Evolutionary conservation across 768 basidiomycete genomes (phyloP).

Genomic region (Rhizopogon vesiculosus): DNA sequence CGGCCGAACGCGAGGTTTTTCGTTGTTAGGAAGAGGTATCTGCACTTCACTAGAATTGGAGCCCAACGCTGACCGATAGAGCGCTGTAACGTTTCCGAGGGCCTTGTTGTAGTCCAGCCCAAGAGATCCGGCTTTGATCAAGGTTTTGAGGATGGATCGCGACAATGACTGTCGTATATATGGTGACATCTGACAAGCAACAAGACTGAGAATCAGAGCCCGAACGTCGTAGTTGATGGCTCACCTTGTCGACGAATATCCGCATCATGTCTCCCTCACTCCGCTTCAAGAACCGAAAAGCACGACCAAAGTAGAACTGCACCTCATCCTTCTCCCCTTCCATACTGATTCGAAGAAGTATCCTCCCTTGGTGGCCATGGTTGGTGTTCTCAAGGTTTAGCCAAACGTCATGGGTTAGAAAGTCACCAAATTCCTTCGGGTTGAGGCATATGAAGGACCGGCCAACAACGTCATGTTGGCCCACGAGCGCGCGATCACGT

Average conservation of each 20-base stretch:
- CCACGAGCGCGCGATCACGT: conserved; percentile 83
- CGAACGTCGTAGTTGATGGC: not conserved
- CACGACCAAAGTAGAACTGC: conserved; percentile 95
- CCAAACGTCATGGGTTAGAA: conserved; percentile 88
- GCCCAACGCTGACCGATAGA: conserved; percentile 77
- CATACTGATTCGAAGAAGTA: conserved; percentile 91
- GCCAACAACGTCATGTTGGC: conserved; percentile 91
- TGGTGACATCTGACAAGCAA: conserved; percentile 73
- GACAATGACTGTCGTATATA: conserved; percentile 88
- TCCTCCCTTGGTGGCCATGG: conserved; percentile 54
- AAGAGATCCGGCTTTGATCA: conserved; percentile 57
- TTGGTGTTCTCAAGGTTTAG: conserved; percentile 72
- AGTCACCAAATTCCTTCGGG: conserved; percentile 82
- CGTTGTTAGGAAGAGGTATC: conserved; percentile 66
- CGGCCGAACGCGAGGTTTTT: conserved; percentile 74
- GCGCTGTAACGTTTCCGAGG: conserved; percentile 72
- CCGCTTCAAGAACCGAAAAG: conserved; percentile 88
- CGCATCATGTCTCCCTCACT: conserved; percentile 95
- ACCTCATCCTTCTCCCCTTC: conserved; percentile 99
- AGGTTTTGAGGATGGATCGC: conserved; percentile 64
- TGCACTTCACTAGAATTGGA: conserved; percentile 64
- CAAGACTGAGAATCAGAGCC: not conserved
- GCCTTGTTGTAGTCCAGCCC: conserved; percentile 87
- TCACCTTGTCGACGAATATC: conserved; percentile 94
- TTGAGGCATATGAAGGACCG: conserved; percentile 91